Evolutionary conservation across 139 green algal genomes (phyloP), one percentile per base, ranked within the genome.

Genomic region (Haematococcus lacustris): DNA sequence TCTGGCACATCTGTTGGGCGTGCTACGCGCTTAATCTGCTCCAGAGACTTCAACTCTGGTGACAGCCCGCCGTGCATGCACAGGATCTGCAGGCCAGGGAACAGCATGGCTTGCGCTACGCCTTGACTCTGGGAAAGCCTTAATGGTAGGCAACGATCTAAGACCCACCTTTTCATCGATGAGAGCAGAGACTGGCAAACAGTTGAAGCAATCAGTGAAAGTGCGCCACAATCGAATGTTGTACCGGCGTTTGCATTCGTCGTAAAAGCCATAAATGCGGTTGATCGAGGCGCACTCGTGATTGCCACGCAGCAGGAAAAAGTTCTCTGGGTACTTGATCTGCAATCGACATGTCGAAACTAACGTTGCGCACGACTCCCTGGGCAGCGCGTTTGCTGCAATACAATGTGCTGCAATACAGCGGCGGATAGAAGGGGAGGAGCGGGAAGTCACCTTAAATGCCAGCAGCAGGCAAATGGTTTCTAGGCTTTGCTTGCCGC

Each of bases 171-270:
- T 99, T 81, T 99, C 95, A 71, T 99, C 95, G 37, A 99, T 92
- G 4, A 99, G 85, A n/a, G 96, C 95, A 26, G 88, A 87, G 47
- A 98, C 92, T 6, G 95, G 95, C 68, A 99, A 80, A 82, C 95
- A 99, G 86, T 99, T 99, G 88, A 99, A 99, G 85, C 94, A 98
- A 74, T 99, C 95, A 28, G 93, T 99, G 82, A 99, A 99, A 0
- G 91, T 98, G 59, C 97, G 92, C 95, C 95, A 99, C 33, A 99
- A 85, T 68, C 94, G 82, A 69, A 99, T 97, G 88, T 97, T 98
- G 81, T 98, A 99, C 66, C 94, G 86, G 71, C 94, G 87, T 80
- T 99, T 99, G 91, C 95, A 99, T 84, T 99, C 95, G 76, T 99
- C 95, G 73, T 99, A 99, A 73, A 99, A 99, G 47, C 95, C 95